Evolutionary conservation across 2,329 filamentous ascomycete genomes (phyloP).

Genomic region (Curvularia eragrostidis): DNA sequence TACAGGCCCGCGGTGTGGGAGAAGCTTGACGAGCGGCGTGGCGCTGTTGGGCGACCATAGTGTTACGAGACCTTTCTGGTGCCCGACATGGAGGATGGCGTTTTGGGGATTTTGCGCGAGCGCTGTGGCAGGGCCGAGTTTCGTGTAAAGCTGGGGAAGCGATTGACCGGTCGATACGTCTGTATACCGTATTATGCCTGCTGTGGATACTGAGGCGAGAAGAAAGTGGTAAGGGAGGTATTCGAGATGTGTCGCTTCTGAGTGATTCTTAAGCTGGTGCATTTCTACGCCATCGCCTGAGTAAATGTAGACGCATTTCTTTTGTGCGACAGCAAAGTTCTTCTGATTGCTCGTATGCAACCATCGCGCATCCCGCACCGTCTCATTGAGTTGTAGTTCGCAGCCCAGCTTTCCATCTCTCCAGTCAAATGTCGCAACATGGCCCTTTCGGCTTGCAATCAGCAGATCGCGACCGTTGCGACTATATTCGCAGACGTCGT

Average conservation of each 20-base stretch:
- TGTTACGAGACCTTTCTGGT: conserved; percentile 93
- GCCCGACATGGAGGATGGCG: conserved; percentile 87
- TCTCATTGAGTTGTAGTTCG: conserved; percentile 90
- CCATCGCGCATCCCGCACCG: conserved; percentile 87
- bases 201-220: conserved; percentile 82
- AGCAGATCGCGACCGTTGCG: conserved; percentile 86
- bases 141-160: conserved; percentile 83
- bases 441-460: conserved; percentile 87
- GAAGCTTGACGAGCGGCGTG: conserved; percentile 86
- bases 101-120: conserved; percentile 91
- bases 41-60: conserved; percentile 94
- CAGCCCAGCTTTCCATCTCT: conserved; percentile 87
- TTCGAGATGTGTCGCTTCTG: conserved; percentile 91
- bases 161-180: conserved; percentile 93
- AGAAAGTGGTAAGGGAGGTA: conserved; percentile 97
- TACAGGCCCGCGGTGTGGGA: conserved; percentile 89
- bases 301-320: conserved; percentile 97
- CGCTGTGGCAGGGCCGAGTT: conserved; percentile 81
- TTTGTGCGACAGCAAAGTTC: conserved; percentile 93
- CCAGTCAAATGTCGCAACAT: conserved; percentile 98
- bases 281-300: conserved; percentile 89
- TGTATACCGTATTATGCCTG: conserved; percentile 85
- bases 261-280: conserved; percentile 87
- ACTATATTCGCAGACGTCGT: conserved; percentile 86
- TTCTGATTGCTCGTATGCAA: conserved; percentile 82